Conservation (phyloP, 2,329 filamentous ascomycete species). For the Colletotrichum melonis region DNA sequence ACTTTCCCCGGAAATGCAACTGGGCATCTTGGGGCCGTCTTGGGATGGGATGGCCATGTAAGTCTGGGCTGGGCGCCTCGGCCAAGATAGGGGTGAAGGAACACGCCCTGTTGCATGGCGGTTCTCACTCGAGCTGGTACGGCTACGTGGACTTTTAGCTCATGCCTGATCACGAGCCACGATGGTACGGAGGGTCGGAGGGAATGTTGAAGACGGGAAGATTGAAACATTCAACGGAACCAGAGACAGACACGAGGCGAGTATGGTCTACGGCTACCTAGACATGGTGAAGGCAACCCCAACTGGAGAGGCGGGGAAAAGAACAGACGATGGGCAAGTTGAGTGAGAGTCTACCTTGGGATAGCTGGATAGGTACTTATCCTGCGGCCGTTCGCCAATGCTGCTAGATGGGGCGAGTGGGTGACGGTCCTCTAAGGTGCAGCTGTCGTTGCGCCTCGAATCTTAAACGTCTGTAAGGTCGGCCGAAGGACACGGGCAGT, state of each 20-base stretch:
- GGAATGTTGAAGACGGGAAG: background rate
- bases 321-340: background rate
- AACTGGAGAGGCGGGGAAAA: background rate
- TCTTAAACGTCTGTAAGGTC: background rate
- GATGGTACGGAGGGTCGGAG: background rate
- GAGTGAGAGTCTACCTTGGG: too few relatives aligned
- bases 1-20: background rate
- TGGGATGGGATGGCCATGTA: background rate
- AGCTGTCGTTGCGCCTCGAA: background rate
- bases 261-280: background rate
- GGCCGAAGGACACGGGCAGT: background rate
- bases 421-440: background rate
- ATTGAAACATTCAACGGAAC: background rate
- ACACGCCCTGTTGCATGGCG: background rate
- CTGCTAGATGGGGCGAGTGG: background rate
- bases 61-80: background rate
- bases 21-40: background rate
- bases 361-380: background rate
- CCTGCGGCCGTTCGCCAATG: background rate
- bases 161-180: background rate
- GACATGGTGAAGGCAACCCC: background rate
- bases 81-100: background rate
- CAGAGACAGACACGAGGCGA: background rate
- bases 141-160: too few relatives aligned
- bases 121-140: background rate